Conservation (phyloP, 495 filamentous ascomycete genomes). For the Zalerion maritima region DNA sequence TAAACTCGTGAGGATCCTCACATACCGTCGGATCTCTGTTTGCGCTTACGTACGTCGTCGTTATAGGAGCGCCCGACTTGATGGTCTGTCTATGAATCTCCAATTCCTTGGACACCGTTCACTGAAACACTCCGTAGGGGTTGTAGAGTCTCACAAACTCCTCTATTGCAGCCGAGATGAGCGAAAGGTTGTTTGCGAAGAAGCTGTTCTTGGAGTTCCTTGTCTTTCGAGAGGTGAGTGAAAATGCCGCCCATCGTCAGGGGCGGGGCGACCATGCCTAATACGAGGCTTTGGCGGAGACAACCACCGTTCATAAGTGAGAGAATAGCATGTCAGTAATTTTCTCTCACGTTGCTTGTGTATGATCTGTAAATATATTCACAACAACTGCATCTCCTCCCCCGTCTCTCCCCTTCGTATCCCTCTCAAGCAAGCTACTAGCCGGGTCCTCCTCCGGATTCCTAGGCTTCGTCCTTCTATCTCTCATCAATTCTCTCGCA, state of each 20-base stretch:
- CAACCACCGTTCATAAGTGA: conserved; percentile 3
- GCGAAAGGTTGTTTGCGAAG: conserved; percentile 2
- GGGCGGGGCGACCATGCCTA: conserved; percentile 7
- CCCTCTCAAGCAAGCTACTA: conserved; percentile 4
- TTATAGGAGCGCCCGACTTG: conserved; percentile 3
- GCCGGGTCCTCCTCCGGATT: conserved; percentile 7
- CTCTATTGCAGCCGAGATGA: conserved; percentile 8
- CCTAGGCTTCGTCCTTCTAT: conserved; percentile 4
- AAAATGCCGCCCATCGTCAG: conserved; percentile 7
- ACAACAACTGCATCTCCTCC: conserved; percentile 6
- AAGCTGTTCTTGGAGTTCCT: conserved; percentile 5
- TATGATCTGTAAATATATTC: neutral
- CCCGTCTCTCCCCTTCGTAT: conserved; percentile 2
- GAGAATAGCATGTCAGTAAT: too few relatives aligned
- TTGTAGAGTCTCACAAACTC: conserved; percentile 7
- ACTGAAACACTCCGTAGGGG: conserved; percentile 6
- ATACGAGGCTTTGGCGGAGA: conserved; percentile 4
- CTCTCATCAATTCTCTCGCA: conserved; percentile 4
- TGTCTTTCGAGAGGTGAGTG: conserved; percentile 5
- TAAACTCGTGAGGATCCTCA: conserved; percentile 7
- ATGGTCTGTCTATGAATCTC: conserved; percentile 5
- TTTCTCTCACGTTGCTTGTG: too few relatives aligned
- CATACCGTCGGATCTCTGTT: conserved; percentile 6
- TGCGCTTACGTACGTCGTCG: conserved; percentile 6
- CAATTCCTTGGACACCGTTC: conserved; percentile 4